These are phyloP conservation scores for Phaeosphaeriaceae sp. DNA, from an alignment of 2,329 filamentous ascomycete species.

Conservation along the genomic window DNA sequence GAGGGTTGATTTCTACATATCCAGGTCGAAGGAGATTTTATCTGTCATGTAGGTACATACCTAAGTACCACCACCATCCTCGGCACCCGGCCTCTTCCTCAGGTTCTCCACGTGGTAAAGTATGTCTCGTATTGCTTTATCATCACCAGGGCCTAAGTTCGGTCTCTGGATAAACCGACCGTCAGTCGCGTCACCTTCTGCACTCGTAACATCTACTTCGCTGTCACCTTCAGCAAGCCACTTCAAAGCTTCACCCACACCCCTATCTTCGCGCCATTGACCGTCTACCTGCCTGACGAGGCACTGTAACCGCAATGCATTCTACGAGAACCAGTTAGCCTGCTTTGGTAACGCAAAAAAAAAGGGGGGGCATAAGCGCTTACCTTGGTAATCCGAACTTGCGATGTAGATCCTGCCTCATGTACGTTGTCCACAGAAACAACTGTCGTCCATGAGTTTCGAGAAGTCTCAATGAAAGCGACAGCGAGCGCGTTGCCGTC, in stretches of 20 bases:
- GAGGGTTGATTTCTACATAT: conserved; percentile 16
- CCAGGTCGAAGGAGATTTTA: not conserved
- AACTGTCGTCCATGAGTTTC: conserved; percentile 31
- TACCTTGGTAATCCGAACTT: conserved; percentile 42
- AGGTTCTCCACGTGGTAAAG: conserved; percentile 58
- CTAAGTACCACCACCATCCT: conserved; percentile 31
- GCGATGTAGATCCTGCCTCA: conserved; percentile 56
- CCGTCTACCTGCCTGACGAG: conserved; percentile 28
- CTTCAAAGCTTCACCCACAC: conserved; percentile 19
- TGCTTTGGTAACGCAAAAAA: not conserved
- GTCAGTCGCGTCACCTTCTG: conserved; percentile 9
- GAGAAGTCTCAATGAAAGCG: conserved; percentile 31
- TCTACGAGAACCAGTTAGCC: conserved; percentile 10
- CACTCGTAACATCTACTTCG: conserved; percentile 8
- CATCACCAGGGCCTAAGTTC: conserved; percentile 29
- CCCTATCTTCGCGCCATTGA: conserved; percentile 30
- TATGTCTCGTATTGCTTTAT: conserved; percentile 51
- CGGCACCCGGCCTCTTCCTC: conserved; percentile 54
- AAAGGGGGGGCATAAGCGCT: conserved; percentile 6
- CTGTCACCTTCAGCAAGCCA: conserved; percentile 18
- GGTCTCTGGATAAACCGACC: conserved; percentile 22
- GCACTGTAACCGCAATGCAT: conserved; percentile 31
- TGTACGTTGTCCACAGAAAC: conserved; percentile 64
- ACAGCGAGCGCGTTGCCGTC: conserved; percentile 71
- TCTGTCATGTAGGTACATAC: not conserved